Percentiles rank a stretch among this genome's conserved stretches.
Evolutionary conservation across 208 protist genomes (phyloP).

Genomic region (Acanthamoeba culbertsoni): DNA sequence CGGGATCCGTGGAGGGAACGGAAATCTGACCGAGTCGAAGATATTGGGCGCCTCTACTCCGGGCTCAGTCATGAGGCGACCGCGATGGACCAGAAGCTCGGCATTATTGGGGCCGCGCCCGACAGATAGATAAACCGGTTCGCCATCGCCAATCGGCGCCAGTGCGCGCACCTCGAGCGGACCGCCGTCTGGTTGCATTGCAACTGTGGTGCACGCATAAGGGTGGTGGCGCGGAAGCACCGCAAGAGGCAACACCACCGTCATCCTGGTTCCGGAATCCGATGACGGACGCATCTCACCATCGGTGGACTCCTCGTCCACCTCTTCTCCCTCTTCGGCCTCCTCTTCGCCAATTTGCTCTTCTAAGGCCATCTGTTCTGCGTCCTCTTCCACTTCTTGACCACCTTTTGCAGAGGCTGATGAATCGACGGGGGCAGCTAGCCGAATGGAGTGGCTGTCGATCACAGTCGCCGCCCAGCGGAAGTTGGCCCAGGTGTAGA

Average conservation of each 20-base stretch:
- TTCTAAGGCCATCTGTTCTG: not conserved
- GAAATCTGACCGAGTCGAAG: not conserved
- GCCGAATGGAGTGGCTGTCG: not conserved
- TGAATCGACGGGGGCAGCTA: not conserved
- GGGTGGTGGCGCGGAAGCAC: not conserved
- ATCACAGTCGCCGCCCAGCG: not conserved
- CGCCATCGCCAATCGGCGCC: not conserved
- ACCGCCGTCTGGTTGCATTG: not conserved
- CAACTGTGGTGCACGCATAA: not conserved
- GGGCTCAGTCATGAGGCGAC: not conserved
- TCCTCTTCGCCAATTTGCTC: not conserved
- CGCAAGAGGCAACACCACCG: not conserved
- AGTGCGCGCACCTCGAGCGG: not conserved
- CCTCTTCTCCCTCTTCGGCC: not conserved
- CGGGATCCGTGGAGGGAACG: not conserved
- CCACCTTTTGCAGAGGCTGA: not conserved
- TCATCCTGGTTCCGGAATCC: not conserved
- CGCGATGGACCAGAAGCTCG: not conserved
- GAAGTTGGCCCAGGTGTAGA: slow-evolving; percentile 16
- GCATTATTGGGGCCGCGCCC: not conserved
- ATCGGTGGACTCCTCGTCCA: not conserved
- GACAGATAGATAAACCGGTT: not conserved
- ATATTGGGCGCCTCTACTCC: not conserved
- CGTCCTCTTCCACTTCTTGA: not conserved
- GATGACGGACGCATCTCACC: too few relatives aligned